A percentile compares a stretch with the other conserved stretches of the same genome.
Conservation (phyloP, 352 stramenopile species). For the Halophytophthora polymorphica region DNA sequence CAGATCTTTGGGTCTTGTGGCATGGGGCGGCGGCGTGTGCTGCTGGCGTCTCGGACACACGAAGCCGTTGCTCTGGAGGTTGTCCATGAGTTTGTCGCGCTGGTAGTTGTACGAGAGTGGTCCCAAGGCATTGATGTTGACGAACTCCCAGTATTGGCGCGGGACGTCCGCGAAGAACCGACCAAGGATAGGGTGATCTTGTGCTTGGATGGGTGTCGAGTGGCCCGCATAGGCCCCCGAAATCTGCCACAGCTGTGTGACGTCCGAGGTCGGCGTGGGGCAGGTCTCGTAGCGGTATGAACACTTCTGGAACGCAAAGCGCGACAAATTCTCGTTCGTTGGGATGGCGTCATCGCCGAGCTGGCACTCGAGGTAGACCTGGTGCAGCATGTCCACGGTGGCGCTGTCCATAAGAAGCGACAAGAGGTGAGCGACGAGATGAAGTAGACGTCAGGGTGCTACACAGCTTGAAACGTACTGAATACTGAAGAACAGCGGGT, state of each 20-base stretch:
- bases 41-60: conserved; percentile 18
- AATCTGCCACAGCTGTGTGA: conserved; percentile 30
- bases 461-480: conserved; percentile 30
- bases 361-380: conserved; percentile 45
- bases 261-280: conserved; percentile 17
- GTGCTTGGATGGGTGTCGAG: conserved; percentile 10
- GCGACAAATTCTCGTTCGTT: conserved; percentile 20
- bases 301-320: conserved; percentile 38
- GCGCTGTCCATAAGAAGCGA: conserved; percentile 14
- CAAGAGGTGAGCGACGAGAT: background rate
- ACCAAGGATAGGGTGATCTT: conserved; percentile 17
- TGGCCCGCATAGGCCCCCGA: conserved; percentile 9
- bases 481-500: conserved; percentile 49
- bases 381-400: conserved; percentile 35
- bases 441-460: background rate
- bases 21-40: background rate
- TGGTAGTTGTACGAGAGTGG: conserved; percentile 28
- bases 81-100: conserved; percentile 23
- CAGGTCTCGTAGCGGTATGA: conserved; percentile 16
- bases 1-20: background rate
- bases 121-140: conserved; percentile 27
- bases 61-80: conserved; percentile 25
- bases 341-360: conserved; percentile 30
- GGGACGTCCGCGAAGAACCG: conserved; percentile 22
- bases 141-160: conserved; percentile 24